A percentile compares a stretch with the other conserved stretches of the same genome.
Conservation (phyloP, 495 filamentous ascomycete species). For the Tuber microsphaerosporum region DNA sequence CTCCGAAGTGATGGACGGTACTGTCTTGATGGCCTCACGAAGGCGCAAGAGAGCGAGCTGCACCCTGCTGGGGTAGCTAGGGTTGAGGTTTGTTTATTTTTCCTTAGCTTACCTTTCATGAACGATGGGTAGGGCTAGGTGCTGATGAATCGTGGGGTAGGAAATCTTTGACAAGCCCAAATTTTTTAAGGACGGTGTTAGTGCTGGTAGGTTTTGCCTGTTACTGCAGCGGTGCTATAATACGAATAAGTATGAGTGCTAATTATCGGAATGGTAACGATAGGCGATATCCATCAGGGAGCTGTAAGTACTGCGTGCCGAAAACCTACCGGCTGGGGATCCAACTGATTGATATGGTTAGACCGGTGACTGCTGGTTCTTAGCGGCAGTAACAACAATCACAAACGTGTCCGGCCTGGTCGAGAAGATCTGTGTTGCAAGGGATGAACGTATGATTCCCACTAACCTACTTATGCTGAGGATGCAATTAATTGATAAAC, state of each 20-base stretch:
- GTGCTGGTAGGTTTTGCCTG: slow-evolving; percentile 56
- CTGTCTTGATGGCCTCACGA: slow-evolving; percentile 21
- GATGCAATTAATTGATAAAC: neutral
- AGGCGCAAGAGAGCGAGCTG: slow-evolving; percentile 6
- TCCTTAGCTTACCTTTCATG: slow-evolving; percentile 26
- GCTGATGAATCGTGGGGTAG: slow-evolving; percentile 11
- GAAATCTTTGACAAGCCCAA: slow-evolving; percentile 83
- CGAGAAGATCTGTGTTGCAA: slow-evolving; percentile 72
- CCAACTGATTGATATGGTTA: slow-evolving; percentile 49
- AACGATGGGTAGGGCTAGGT: neutral
- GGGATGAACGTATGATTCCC: slow-evolving; percentile 51
- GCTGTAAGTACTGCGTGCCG: slow-evolving; percentile 28
- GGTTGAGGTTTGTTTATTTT: slow-evolving; percentile 13
- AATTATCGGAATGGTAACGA: neutral
- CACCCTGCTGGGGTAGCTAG: slow-evolving; percentile 25
- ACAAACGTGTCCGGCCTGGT: slow-evolving; percentile 73
- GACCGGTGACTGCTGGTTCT: slow-evolving; percentile 86
- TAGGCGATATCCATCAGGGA: slow-evolving; percentile 41
- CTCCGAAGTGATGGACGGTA: slow-evolving; percentile 61
- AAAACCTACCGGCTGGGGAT: neutral
- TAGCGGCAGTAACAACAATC: slow-evolving; percentile 78
- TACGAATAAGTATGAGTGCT: slow-evolving; percentile 45
- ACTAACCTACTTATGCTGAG: neutral
- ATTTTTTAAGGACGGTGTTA: slow-evolving; percentile 77
- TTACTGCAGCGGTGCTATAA: neutral